A percentile compares a stretch with the other conserved stretches of the same genome.
phyloP scores from a whole-genome alignment of 2,329 filamentous ascomycete species.

The Diaporthe citri region DNA sequence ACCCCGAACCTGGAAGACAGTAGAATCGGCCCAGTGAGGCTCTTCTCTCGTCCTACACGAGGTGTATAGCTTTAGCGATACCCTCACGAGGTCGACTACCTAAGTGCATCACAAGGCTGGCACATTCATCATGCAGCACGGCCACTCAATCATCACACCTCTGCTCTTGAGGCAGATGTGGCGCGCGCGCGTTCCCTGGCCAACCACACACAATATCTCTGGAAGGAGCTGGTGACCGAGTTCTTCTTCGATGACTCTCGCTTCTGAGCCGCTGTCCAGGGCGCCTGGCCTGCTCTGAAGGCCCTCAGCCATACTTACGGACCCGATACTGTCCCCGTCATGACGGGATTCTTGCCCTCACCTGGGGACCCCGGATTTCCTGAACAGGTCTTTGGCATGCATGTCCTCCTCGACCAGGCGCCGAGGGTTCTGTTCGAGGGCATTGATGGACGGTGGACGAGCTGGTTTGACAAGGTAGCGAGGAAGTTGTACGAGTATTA shows the following conservation, averaged over 20 bases:
- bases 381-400: slow-evolving; percentile 46
- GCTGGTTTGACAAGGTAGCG: slow-evolving; percentile 46
- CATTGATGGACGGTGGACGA: slow-evolving; percentile 46
- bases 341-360: slow-evolving; percentile 44
- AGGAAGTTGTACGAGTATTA: slow-evolving; percentile 40
- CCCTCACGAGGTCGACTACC: too few species aligned
- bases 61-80: neutral
- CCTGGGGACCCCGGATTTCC: slow-evolving; percentile 43
- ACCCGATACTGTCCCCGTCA: slow-evolving; percentile 44
- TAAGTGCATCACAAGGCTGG: neutral
- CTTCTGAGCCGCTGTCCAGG: neutral
- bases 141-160: slow-evolving; percentile 24
- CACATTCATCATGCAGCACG: slow-evolving; percentile 9
- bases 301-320: slow-evolving; percentile 43
- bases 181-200: slow-evolving; percentile 17
- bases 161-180: slow-evolving; percentile 5
- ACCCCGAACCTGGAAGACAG: neutral
- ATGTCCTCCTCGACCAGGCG: slow-evolving; percentile 47
- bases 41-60: neutral
- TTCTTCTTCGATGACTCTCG: neutral
- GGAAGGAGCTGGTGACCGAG: neutral
- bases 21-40: too few species aligned
- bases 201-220: neutral
- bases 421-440: slow-evolving; percentile 44
- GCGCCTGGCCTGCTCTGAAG: slow-evolving; percentile 42